Percentiles rank a stretch among this genome's conserved stretches.
phyloP scores from a whole-genome alignment of 129 eudicot genomes.

The Saussurea involucrata region DNA sequence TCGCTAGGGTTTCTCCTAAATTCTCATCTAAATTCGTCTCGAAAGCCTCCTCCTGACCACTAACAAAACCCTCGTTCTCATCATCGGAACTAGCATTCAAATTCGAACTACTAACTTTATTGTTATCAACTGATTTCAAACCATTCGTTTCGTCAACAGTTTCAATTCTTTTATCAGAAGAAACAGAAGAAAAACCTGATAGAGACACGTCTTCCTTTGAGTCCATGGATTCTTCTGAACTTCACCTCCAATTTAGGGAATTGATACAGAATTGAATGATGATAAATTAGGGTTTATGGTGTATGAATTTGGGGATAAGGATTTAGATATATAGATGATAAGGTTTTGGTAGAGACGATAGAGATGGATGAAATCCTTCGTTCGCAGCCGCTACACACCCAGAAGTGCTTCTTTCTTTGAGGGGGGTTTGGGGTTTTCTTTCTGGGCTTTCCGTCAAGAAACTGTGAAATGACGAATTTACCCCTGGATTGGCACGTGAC shows the following conservation, averaged over 20 bases:
- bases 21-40: conserved; percentile 30
- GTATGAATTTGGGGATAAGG: conserved; percentile 14
- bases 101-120: conserved; percentile 10
- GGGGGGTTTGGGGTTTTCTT: conserved; percentile 22
- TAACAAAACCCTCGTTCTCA: conserved; percentile 51
- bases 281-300: conserved; percentile 33
- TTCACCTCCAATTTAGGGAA: neutral
- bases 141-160: conserved; percentile 15
- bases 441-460: neutral
- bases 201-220: conserved; percentile 37
- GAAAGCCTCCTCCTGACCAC: conserved; percentile 70
- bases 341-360: conserved; percentile 21
- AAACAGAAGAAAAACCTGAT: conserved; percentile 41
- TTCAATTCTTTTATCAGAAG: conserved; percentile 21
- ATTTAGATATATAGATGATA: conserved; percentile 23
- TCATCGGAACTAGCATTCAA: conserved; percentile 24
- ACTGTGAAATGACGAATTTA: neutral
- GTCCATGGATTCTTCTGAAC: conserved; percentile 32
- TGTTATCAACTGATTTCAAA: conserved; percentile 4
- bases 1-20: conserved; percentile 22
- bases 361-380: conserved; percentile 10
- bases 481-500: conserved; percentile 13
- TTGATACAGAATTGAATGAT: neutral
- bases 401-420: neutral
- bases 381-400: conserved; percentile 13